Evolutionary conservation across 2,329 filamentous ascomycete species (phyloP), one percentile per base, ranked within the genome.

Genomic region (Claviceps arundinis): DNA sequence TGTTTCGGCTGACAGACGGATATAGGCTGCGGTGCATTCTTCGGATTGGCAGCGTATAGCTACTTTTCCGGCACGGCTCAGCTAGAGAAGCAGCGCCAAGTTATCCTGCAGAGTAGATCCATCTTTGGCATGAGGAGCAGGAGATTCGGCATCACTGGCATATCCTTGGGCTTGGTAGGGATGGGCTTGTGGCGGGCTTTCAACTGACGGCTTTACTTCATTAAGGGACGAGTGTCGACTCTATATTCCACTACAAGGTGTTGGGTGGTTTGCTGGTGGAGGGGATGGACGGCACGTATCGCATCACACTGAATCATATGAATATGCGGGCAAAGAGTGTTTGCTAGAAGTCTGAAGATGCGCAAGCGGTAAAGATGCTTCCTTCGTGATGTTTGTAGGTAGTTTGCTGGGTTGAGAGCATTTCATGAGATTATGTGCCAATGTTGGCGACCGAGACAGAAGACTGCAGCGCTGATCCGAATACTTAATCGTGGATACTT

Each of bases 1-100:
- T n/a, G 3, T 16, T 16, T 6, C 16, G 37, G 30, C 41, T 50
- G 26, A 50, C 41, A 22, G 34, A 9, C 17, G 8, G 17, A 19
- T n/a, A 5, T n/a, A 90, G 87, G 87, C 45, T 84, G 85, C 61
- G 76, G 81, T 41, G 84, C 86, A 1, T 89, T 93, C 57, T 72
- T 88, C 52, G 85, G 84, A 1, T 78, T 91, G 16, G 87, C 82
- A 3, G 81, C 75, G 1, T 93, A 90, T 68, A 89, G 82, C 66
- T 90, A 89, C 68, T 73, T 81, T 55, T 86, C 84, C 3, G 87
- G 87, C 53, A 84, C 82, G 67, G 72, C 73, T 49, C 85, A 90
- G 65, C 77, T 93, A 34, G 76, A 81, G 59, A 73, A 75, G 59
- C 83, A 87, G 64, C 75, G 77, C 55, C 72, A 74, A n/a, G 67